phyloP scores from a whole-genome alignment of 768 basidiomycete genomes.

The Amanita jacksonii region DNA sequence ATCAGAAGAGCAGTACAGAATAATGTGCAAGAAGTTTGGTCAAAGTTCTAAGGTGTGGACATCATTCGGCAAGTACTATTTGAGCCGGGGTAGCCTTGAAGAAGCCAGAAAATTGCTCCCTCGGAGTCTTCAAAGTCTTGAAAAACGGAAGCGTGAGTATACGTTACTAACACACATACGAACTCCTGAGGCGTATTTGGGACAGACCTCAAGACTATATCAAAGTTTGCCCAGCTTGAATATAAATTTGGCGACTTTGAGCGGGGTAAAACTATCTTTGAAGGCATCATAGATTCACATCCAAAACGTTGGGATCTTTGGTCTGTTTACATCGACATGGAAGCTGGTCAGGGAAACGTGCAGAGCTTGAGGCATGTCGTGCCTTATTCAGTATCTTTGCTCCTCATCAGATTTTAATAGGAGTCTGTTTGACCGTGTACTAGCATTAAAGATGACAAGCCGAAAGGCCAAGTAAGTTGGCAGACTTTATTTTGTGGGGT shows the following conservation, averaged over 20 bases:
- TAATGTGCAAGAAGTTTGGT: conserved; percentile 89
- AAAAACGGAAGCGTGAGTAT: conserved; percentile 85
- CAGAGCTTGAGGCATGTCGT: conserved; percentile 58
- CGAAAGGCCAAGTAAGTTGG: conserved; percentile 88
- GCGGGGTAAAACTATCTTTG: conserved; percentile 91
- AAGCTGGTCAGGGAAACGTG: conserved; percentile 71
- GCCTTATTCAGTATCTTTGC: too few species aligned
- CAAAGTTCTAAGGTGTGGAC: conserved; percentile 94
- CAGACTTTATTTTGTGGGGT: conserved; percentile 4
- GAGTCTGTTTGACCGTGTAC: conserved; percentile 78
- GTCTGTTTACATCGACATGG: conserved; percentile 97
- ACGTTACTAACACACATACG: background rate
- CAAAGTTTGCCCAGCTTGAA: conserved; percentile 90
- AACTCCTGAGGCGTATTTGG: background rate
- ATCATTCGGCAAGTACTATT: conserved; percentile 73
- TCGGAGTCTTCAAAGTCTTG: conserved; percentile 80
- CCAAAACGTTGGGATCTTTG: conserved; percentile 93
- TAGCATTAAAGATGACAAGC: conserved; percentile 81
- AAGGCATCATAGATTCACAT: conserved; percentile 93
- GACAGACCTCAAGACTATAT: conserved; percentile 89
- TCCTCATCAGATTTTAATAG: conserved; percentile 26
- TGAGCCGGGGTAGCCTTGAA: conserved; percentile 64
- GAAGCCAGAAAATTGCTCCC: conserved; percentile 81
- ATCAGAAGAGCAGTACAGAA: conserved; percentile 87
- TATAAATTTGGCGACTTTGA: conserved; percentile 93